Conservation (phyloP, 345 rosid species). For the Brassica juncea region DNA sequence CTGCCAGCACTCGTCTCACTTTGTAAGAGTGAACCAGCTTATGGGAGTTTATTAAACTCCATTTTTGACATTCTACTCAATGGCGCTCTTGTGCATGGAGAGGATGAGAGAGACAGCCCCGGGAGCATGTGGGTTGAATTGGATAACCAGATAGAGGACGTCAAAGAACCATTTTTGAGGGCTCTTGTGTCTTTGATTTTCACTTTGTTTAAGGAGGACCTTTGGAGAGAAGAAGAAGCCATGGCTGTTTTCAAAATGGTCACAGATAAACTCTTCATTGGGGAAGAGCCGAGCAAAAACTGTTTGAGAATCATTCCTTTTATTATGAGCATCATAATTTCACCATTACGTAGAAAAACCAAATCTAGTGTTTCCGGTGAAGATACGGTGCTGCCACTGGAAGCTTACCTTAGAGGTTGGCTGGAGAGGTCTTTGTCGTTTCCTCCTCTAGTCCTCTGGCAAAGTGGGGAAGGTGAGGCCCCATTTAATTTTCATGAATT, state of each 20-base stretch:
- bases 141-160: conserved; percentile 50
- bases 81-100: conserved; percentile 78
- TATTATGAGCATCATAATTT: conserved; percentile 54
- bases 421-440: conserved; percentile 62
- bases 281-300: conserved; percentile 61
- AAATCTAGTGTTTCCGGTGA: conserved; percentile 37
- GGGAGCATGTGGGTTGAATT: conserved; percentile 49
- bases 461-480: conserved; percentile 59
- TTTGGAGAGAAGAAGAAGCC: conserved; percentile 76
- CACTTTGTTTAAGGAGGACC: conserved; percentile 61
- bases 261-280: conserved; percentile 67
- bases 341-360: conserved; percentile 47
- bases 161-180: conserved; percentile 77
- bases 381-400: conserved; percentile 45
- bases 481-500: background rate
- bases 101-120: conserved; percentile 38
- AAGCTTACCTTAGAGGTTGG: conserved; percentile 60
- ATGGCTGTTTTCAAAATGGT: conserved; percentile 55
- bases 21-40: conserved; percentile 49
- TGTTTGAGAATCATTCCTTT: conserved; percentile 79
- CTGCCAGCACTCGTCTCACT: conserved; percentile 60
- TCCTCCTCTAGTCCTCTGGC: conserved; percentile 72
- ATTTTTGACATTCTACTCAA: conserved; percentile 72
- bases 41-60: conserved; percentile 57
- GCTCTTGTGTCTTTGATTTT: conserved; percentile 68